A percentile compares a stretch with the other conserved stretches of the same genome.
Conservation (phyloP, 306 rosid genomes). For the Malus fusca region DNA sequence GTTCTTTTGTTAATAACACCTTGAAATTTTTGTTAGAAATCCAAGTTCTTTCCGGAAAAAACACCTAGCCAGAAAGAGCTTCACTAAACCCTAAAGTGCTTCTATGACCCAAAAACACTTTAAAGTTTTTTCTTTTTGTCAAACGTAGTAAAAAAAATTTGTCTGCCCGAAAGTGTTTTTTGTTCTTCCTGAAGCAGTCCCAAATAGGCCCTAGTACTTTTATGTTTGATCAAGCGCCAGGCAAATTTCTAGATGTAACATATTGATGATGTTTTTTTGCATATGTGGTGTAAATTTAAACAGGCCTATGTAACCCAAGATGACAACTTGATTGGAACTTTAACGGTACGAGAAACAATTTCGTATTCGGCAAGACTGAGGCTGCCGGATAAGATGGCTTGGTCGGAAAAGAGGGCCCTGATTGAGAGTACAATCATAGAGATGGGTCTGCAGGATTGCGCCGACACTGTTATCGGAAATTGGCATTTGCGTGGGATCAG, state of each 20-base stretch:
- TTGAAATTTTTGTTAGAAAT: too few species aligned
- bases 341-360: constrained; percentile 83
- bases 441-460: constrained; percentile 97
- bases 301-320: constrained; percentile 99
- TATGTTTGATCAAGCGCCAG: neutral
- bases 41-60: too few species aligned
- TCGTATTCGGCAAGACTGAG: constrained; percentile 74
- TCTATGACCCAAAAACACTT: too few species aligned
- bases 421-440: constrained; percentile 84
- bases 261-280: neutral
- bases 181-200: too few species aligned
- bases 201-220: neutral
- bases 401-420: constrained; percentile 65
- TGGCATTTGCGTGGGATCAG: constrained; percentile 98
- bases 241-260: neutral
- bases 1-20: neutral
- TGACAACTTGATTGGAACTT: constrained; percentile 85
- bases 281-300: neutral
- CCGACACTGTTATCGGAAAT: constrained; percentile 86
- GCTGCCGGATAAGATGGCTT: constrained; percentile 65
- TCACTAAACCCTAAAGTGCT: too few species aligned
- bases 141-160: too few species aligned
- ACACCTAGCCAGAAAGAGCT: too few species aligned
- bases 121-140: too few species aligned
- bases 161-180: too few species aligned